Conservation (phyloP, 148 eudicot species). For the Amaranthus cruentus region DNA sequence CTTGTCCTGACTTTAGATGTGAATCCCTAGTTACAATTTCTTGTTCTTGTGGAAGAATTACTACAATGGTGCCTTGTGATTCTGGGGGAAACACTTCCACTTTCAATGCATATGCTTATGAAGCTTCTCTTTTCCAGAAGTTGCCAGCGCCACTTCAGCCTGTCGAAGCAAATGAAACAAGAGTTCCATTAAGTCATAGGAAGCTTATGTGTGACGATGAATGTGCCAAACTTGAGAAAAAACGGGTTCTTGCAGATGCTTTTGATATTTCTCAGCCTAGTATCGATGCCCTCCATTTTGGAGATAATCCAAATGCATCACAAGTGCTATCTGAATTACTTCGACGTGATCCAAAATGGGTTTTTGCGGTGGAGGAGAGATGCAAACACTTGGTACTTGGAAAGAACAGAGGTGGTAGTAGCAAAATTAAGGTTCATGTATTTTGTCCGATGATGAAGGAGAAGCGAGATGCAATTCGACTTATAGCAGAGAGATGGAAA, state of each 20-base stretch:
- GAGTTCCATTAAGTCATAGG: conserved; percentile 77
- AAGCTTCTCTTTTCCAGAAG: conserved; percentile 71
- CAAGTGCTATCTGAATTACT: conserved; percentile 56
- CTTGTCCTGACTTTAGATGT: conserved; percentile 80
- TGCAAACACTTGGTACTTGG: conserved; percentile 83
- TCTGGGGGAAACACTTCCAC: conserved; percentile 54
- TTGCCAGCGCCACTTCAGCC: conserved; percentile 77
- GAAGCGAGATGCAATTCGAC: conserved; percentile 76
- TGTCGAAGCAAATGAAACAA: conserved; percentile 54
- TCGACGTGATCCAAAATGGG: conserved; percentile 91
- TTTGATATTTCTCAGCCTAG: conserved; percentile 64
- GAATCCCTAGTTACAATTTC: conserved; percentile 69
- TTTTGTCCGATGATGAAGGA: conserved; percentile 88
- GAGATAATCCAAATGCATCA: conserved; percentile 55
- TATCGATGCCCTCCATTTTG: conserved; percentile 73
- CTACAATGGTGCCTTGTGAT: conserved; percentile 79
- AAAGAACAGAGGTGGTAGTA: conserved; percentile 47
- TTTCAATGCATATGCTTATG: conserved; percentile 46
- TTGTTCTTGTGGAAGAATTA: conserved; percentile 81
- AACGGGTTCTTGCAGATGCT: conserved; percentile 84
- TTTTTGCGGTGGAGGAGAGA: conserved; percentile 87
- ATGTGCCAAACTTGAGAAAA: conserved; percentile 70
- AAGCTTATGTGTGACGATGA: conserved; percentile 87
- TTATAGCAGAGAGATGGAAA: conserved; percentile 96
- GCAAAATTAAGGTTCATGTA: conserved; percentile 62